Percentiles rank a stretch among this genome's conserved stretches.
These are phyloP conservation scores for Podospora didyma DNA, from an alignment of 495 filamentous ascomycete genomes.

Conservation along the genomic window DNA sequence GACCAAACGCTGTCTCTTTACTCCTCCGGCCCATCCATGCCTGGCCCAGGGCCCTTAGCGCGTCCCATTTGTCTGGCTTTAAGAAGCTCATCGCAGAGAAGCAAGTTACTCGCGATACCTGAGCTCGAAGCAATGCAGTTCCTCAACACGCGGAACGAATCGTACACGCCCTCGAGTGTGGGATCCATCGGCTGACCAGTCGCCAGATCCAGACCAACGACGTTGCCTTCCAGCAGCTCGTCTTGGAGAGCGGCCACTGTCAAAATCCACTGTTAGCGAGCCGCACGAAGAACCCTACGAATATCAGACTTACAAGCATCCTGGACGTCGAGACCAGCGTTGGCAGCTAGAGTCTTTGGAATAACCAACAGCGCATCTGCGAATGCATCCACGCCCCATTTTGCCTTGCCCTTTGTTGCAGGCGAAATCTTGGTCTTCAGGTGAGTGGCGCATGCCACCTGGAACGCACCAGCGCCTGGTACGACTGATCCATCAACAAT, in stretches of 20 bases:
- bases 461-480: constrained; percentile 92
- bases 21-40: constrained; percentile 50
- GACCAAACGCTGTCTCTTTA: constrained; percentile 19
- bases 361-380: constrained; percentile 91
- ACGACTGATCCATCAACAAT: constrained; percentile 95
- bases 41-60: constrained; percentile 46
- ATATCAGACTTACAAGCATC: constrained; percentile 65
- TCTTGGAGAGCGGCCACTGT: constrained; percentile 80
- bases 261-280: constrained; percentile 1
- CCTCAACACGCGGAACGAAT: constrained; percentile 90
- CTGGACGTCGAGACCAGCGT: constrained; percentile 94
- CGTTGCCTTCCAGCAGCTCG: constrained; percentile 76
- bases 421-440: constrained; percentile 76
- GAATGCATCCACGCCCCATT: constrained; percentile 90
- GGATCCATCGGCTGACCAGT: constrained; percentile 95
- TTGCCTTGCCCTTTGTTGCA: constrained; percentile 96
- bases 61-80: constrained; percentile 93
- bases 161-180: constrained; percentile 86
- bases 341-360: constrained; percentile 94
- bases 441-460: constrained; percentile 89
- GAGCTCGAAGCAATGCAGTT: constrained; percentile 92
- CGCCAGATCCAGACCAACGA: constrained; percentile 79
- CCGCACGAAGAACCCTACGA: too few species aligned
- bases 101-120: constrained; percentile 90
- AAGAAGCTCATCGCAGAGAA: constrained; percentile 94